phyloP scores from a whole-genome alignment of 805 yeast species.

The Metschnikowia baotianmanensis region DNA sequence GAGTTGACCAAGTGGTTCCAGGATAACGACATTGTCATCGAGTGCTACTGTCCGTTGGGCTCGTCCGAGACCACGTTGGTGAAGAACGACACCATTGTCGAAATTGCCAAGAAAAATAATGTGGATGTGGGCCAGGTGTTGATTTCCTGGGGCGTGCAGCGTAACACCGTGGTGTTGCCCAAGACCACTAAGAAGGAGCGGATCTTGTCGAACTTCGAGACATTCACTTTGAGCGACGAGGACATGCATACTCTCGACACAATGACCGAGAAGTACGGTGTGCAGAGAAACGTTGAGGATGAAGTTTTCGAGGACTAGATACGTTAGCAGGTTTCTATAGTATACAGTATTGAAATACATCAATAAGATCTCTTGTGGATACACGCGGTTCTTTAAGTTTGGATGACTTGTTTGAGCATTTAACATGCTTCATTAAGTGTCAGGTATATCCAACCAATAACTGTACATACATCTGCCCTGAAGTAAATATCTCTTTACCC shows the following conservation, averaged over 20 bases:
- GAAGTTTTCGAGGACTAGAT: conserved; percentile 18
- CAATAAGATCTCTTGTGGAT: too few species aligned
- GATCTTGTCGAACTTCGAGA: conserved; percentile 37
- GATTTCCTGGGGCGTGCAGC: conserved; percentile 21
- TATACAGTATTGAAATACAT: too few species aligned
- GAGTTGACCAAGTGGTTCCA: conserved; percentile 17
- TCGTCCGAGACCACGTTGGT: conserved; percentile 16
- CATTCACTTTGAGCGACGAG: conserved; percentile 33
- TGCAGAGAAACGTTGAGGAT: conserved; percentile 28
- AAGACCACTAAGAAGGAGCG: conserved; percentile 27
- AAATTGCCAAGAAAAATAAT: conserved; percentile 18
- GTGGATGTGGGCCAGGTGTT: conserved; percentile 20
- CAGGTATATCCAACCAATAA: too few species aligned
- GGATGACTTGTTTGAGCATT: too few species aligned
- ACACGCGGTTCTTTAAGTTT: too few species aligned
- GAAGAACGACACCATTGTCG: conserved; percentile 14
- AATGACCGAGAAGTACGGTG: conserved; percentile 33
- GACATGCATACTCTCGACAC: conserved; percentile 35
- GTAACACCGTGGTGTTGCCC: conserved; percentile 21
- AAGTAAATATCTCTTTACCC: too few species aligned
- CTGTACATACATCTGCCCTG: too few species aligned
- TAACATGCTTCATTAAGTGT: too few species aligned
- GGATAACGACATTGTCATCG: conserved; percentile 14
- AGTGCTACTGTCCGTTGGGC: conserved; percentile 22
- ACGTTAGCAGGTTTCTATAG: too few species aligned